Conservation (phyloP, 192 early-diverging fungal genomes). For the Linnemannia hyalina region DNA sequence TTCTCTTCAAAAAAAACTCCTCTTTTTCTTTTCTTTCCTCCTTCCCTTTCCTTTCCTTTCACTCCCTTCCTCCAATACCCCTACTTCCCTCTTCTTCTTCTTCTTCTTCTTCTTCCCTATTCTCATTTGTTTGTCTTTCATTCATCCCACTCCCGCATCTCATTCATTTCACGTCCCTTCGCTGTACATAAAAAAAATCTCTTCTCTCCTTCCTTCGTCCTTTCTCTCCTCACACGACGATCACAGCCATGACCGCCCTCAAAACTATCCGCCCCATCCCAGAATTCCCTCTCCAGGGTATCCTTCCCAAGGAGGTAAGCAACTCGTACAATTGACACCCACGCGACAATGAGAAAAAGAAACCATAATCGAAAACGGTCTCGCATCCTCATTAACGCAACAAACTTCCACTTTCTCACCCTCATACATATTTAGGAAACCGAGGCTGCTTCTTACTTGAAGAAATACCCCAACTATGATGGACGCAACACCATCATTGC, state of each 20-base stretch:
- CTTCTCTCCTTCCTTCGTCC: neutral
- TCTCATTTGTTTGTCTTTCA: too few species aligned
- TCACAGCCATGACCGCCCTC: conserved; percentile 49
- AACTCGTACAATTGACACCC: neutral
- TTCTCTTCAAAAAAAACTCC: too few species aligned
- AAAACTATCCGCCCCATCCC: conserved; percentile 59
- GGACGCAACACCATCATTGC: conserved; percentile 92
- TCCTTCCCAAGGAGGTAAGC: conserved; percentile 63
- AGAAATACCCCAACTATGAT: conserved; percentile 87
- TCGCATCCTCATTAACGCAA: neutral
- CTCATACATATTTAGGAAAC: conserved; percentile 69
- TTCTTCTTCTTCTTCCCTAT: neutral
- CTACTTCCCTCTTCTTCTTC: neutral
- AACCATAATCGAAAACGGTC: neutral
- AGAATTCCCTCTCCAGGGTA: conserved; percentile 58
- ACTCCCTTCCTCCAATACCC: neutral
- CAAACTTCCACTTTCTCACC: too few species aligned
- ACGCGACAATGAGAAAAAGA: neutral
- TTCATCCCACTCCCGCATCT: neutral
- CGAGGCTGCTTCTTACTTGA: conserved; percentile 84
- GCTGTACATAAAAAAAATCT: neutral
- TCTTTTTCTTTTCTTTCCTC: neutral
- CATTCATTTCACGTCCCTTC: neutral
- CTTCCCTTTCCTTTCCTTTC: neutral
- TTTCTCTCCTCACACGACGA: neutral